Base-by-base conservation (phyloP, 768 basidiomycete species). In the Xerocomellus amylosporus region DNA sequence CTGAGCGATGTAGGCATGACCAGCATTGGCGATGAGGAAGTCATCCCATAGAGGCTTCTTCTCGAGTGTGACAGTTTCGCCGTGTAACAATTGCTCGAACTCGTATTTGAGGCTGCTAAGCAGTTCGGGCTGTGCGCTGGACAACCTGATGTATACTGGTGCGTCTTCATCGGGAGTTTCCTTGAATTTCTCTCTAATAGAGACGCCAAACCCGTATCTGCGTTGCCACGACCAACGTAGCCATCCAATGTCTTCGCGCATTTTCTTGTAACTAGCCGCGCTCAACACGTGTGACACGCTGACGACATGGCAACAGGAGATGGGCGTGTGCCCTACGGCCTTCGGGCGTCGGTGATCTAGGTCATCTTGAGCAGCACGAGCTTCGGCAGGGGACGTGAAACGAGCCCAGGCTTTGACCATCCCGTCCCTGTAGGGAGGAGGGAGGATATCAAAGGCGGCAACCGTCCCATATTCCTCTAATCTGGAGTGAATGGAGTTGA, bases 41-140 rank as follows among this genome's bases (percentile, higher is more conserved):
- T 75, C 71, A 54, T 90, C 85, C 88, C 88, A 92, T 8, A 80
- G 71, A 2, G 75, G 70, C 38, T 79, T 78, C 28, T 77, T 81
- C 42, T 82, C 76, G 17, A 78, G 61, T 26, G 69, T 74, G 33
- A 88, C 65, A 3, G 78, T 70, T 58, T 90, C 85, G 1, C 89
- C 88, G 3, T 76, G 79, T 0, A 86, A 63, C 12, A 86, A 71
- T n/a, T 74, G 74, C 62, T 88, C 86, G 20, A 89, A 75, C 56
- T 83, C 76, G 3, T 72, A 65, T 60, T 88, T 90, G 49, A 88
- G 75, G 38, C 66, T 67, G 0, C 80, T 79, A 2, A 92, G 65
- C 8, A 79, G 70, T 49, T 76, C 76, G 12, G 79, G 60, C 12
- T 77, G 75, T 13, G 80, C 76, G 0, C 82, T 80, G 2, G 74